Conservation (phyloP, 768 basidiomycete species). For the Suillus weaverae region DNA sequence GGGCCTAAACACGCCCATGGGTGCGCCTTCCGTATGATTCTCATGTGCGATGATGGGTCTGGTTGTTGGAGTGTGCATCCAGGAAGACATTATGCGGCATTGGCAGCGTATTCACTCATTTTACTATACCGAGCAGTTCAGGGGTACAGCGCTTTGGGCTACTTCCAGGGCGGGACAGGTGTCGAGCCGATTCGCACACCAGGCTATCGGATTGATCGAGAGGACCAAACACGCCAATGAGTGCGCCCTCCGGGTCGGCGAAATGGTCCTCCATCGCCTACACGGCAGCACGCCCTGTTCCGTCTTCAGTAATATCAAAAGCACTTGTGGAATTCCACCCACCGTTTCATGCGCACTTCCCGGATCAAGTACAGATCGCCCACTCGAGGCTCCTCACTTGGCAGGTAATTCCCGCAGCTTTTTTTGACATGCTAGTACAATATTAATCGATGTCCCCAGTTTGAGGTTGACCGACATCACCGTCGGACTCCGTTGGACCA, state of each 20-base stretch:
- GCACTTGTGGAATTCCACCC: slow-evolving; percentile 43
- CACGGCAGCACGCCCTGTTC: slow-evolving; percentile 32
- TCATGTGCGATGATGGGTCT: neutral
- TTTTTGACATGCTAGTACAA: slow-evolving; percentile 71
- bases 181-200: slow-evolving; percentile 21
- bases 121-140: slow-evolving; percentile 9
- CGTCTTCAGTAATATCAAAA: slow-evolving; percentile 41
- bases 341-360: slow-evolving; percentile 45
- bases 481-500: slow-evolving; percentile 67
- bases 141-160: slow-evolving; percentile 21
- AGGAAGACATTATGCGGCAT: slow-evolving; percentile 2
- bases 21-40: slow-evolving; percentile 12
- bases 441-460: slow-evolving; percentile 52
- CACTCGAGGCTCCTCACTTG: slow-evolving; percentile 38
- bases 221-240: slow-evolving; percentile 14
- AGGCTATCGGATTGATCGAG: slow-evolving; percentile 26
- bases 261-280: slow-evolving; percentile 35
- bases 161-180: slow-evolving; percentile 22
- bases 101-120: slow-evolving; percentile 8
- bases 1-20: slow-evolving; percentile 13
- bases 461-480: slow-evolving; percentile 61
- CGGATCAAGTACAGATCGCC: slow-evolving; percentile 67
- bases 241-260: slow-evolving; percentile 24
- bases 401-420: slow-evolving; percentile 56
- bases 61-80: neutral